phyloP scores from a whole-genome alignment of 2,329 filamentous ascomycete genomes.

The Rutstroemia sydowiana region DNA sequence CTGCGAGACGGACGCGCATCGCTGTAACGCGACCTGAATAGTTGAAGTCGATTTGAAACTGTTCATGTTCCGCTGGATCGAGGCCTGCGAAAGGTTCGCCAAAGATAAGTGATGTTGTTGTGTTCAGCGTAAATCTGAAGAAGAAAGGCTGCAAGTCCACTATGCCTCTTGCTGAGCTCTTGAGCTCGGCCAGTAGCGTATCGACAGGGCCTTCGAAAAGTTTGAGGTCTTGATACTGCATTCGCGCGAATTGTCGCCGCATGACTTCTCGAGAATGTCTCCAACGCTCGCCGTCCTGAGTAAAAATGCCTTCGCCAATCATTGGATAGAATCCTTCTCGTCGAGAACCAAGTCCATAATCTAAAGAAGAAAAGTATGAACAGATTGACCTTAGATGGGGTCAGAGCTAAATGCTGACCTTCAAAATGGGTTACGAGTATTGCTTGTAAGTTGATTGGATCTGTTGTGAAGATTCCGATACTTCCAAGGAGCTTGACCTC shows the following conservation, averaged over 20 bases:
- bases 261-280: conserved; percentile 7
- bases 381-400: no score
- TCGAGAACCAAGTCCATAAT: conserved; percentile 2
- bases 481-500: background rate
- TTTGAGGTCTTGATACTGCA: conserved; percentile 15
- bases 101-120: conserved; percentile 49
- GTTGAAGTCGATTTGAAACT: conserved; percentile 33
- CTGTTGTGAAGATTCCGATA: background rate
- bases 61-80: conserved; percentile 17
- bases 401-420: background rate
- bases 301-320: conserved; percentile 8
- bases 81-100: conserved; percentile 34
- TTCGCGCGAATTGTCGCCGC: conserved; percentile 1
- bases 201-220: conserved; percentile 17
- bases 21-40: conserved; percentile 16
- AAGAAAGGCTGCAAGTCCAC: conserved; percentile 34
- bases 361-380: background rate
- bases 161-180: conserved; percentile 3
- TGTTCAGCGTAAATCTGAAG: conserved; percentile 46
- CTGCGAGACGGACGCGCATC: background rate
- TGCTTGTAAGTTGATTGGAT: background rate
- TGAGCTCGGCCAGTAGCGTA: background rate
- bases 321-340: background rate
- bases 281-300: conserved; percentile 7
- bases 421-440: background rate